Evolutionary conservation across 495 filamentous ascomycete genomes (phyloP).

Genomic region (Hapsidospora chrysogenum): DNA sequence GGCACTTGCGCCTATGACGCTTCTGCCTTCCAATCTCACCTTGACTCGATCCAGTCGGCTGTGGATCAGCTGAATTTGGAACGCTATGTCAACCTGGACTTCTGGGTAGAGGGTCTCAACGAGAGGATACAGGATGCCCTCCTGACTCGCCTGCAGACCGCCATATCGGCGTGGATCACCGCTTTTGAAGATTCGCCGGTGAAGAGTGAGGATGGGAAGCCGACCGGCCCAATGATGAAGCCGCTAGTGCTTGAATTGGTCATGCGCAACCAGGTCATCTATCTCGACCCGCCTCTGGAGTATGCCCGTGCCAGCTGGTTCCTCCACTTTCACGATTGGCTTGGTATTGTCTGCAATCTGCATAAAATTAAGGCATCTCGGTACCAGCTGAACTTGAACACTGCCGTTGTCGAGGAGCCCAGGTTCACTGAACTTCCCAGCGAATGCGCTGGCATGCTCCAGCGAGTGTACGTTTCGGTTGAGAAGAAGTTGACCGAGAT

Average conservation of each 20-base stretch:
- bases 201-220: constrained; percentile 19
- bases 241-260: constrained; percentile 76
- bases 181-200: constrained; percentile 50
- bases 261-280: constrained; percentile 93
- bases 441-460: constrained; percentile 58
- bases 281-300: constrained; percentile 82
- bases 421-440: constrained; percentile 78
- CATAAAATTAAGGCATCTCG: constrained; percentile 85
- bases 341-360: constrained; percentile 80
- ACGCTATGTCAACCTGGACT: constrained; percentile 77
- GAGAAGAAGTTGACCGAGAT: constrained; percentile 65
- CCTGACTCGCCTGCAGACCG: constrained; percentile 57
- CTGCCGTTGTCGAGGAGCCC: constrained; percentile 43
- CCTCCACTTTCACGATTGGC: constrained; percentile 78
- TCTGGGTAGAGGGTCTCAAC: constrained; percentile 81
- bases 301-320: constrained; percentile 91
- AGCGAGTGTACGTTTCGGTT: constrained; percentile 60
- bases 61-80: constrained; percentile 94
- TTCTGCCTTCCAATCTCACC: constrained; percentile 54
- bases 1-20: constrained; percentile 68
- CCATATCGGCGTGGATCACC: constrained; percentile 69
- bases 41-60: constrained; percentile 70
- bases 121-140: constrained; percentile 62
- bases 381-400: constrained; percentile 71
- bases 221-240: constrained; percentile 40